These are phyloP conservation scores for Cystobasidium sp. DNA, from an alignment of 1,284 basidiomycete genomes.

Conservation along the genomic window DNA sequence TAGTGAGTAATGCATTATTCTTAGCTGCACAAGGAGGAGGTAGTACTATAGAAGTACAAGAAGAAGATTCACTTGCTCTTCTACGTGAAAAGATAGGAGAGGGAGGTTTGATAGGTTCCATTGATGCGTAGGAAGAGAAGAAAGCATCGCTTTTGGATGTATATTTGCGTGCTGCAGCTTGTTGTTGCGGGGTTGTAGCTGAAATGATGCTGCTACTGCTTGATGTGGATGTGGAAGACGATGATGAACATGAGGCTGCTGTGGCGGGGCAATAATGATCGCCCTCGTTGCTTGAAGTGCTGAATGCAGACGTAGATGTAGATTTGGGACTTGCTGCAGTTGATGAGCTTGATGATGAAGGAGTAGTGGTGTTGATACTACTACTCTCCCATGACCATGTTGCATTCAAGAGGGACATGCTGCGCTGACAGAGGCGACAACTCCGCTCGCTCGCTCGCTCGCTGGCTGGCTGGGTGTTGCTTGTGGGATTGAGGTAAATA, in stretches of 20 bases:
- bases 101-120: slow-evolving; percentile 26
- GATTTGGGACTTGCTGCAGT: background rate
- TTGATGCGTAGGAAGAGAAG: slow-evolving; percentile 17
- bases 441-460: background rate
- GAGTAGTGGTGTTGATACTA: background rate
- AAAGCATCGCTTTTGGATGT: slow-evolving; percentile 34
- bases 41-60: background rate
- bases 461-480: too few relatives aligned
- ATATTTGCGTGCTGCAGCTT: background rate
- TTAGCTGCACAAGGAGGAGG: slow-evolving; percentile 34
- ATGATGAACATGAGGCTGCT: background rate
- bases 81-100: slow-evolving; percentile 20
- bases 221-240: background rate
- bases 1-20: background rate
- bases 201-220: background rate
- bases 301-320: background rate
- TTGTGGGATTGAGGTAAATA: too few relatives aligned
- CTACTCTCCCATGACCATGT: slow-evolving; percentile 14
- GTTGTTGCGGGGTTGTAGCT: background rate
- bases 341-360: slow-evolving; percentile 1
- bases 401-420: slow-evolving; percentile 1
- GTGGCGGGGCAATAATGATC: slow-evolving; percentile 5
- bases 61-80: slow-evolving; percentile 37
- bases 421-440: background rate
- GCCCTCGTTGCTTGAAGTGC: background rate